phyloP scores from a whole-genome alignment of 2,329 filamentous ascomycete genomes.

The Fusarium abutilonis region DNA sequence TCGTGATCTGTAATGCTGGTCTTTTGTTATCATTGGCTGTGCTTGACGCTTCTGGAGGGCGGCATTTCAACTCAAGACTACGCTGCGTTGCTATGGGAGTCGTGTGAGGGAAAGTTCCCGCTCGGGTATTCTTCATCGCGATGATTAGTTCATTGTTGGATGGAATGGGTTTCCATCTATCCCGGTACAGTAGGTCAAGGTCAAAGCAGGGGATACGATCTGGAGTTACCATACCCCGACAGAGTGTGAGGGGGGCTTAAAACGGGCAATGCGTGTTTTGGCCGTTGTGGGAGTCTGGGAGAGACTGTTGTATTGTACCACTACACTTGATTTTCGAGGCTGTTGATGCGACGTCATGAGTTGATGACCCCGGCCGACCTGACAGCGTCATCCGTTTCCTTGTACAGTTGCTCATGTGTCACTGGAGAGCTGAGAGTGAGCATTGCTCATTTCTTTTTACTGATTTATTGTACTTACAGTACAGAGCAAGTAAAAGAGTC shows the following conservation, averaged over 20 bases:
- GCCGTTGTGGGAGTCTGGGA: no score
- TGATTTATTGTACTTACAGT: background rate
- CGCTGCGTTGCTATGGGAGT: background rate
- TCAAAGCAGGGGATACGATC: background rate
- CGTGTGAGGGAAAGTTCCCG: constrained; percentile 4
- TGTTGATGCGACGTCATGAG: constrained; percentile 26
- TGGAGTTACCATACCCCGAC: no score
- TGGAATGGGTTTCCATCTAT: constrained; percentile 9
- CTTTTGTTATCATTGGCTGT: constrained; percentile 20
- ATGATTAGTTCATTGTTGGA: background rate
- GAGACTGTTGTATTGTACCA: constrained; percentile 4
- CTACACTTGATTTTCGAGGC: background rate
- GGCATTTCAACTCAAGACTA: background rate
- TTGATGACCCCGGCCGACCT: constrained; percentile 11
- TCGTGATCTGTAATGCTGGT: constrained; percentile 28
- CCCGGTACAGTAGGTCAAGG: background rate
- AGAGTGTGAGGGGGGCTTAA: constrained; percentile 1
- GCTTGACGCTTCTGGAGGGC: constrained; percentile 12
- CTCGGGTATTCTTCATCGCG: background rate
- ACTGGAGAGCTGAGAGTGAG: constrained; percentile 4
- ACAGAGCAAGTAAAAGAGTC: background rate
- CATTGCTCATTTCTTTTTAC: background rate
- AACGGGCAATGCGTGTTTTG: constrained; percentile 24
- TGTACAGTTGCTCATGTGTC: constrained; percentile 1
- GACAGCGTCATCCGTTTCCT: constrained; percentile 33